Conservation (phyloP, 805 yeast species). For the Wickerhamomyces bovis region DNA sequence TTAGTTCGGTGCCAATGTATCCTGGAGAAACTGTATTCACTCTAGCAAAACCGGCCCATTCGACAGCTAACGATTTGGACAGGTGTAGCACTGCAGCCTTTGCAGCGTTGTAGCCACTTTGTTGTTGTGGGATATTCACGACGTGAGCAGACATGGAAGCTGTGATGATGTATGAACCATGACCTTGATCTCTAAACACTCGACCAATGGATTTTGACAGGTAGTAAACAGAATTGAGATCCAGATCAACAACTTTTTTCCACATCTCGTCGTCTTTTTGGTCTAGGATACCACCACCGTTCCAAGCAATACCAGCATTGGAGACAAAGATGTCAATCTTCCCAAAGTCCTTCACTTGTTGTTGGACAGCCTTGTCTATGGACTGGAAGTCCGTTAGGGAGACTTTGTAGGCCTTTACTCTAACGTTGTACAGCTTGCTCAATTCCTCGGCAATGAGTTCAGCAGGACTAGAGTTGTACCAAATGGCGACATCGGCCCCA, state of each 20-base stretch:
- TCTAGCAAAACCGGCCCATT: constrained; percentile 81
- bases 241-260: constrained; percentile 67
- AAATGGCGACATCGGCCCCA: constrained; percentile 73
- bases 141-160: constrained; percentile 89
- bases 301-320: constrained; percentile 88
- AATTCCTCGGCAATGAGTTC: constrained; percentile 44
- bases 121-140: constrained; percentile 82
- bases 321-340: constrained; percentile 80
- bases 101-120: constrained; percentile 82
- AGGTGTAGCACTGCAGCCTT: constrained; percentile 80
- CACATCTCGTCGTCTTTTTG: constrained; percentile 46
- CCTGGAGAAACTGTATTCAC: constrained; percentile 86
- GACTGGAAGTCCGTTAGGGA: constrained; percentile 26
- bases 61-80: constrained; percentile 73
- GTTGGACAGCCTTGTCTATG: constrained; percentile 25
- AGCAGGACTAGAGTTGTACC: constrained; percentile 25
- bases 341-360: constrained; percentile 57
- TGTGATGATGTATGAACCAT: constrained; percentile 76
- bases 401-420: constrained; percentile 48
- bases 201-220: constrained; percentile 72
- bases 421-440: constrained; percentile 54
- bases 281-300: constrained; percentile 52
- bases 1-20: constrained; percentile 69
- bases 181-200: constrained; percentile 66
- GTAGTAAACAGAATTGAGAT: constrained; percentile 75